Evolutionary conservation across 2,329 filamentous ascomycete genomes (phyloP), one percentile per base, ranked within the genome.

Genomic region (Talaromyces sp.): DNA sequence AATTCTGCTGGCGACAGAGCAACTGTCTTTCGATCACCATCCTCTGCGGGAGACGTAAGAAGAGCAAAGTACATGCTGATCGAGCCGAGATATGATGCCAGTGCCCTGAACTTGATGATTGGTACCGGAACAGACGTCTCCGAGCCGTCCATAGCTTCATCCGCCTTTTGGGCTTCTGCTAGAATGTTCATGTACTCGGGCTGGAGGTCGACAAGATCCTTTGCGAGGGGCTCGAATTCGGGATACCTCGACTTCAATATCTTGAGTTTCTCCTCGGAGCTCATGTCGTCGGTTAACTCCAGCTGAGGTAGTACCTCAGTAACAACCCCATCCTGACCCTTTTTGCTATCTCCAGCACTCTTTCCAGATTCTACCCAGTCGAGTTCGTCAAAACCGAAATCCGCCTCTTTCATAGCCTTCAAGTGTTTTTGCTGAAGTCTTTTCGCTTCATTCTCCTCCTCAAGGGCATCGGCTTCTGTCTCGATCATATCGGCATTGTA

Each of bases 21-120:
- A 65, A 87, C 84, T 13, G 79, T 77, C 0, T 81, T 77, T 8
- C 82, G 83, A 41, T 82, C 78, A 0, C 81, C 80, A 65, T 88
- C 87, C 59, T 88, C 83, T 2, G 88, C 85, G 0, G 92, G 89
- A 0, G 92, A 96, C 11, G 92, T 92, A n/a, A 99, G 81, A 41
- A 98, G 85, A 43, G 93, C 91, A 76, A 99, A 97, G 77, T 99
- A 99, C 87, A 97, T 93, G 58, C 91, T 89, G 70, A 99, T 83
- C 1, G 92, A 85, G 50, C 91, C 92, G 27, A 98, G 82, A 74
- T 99, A 98, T 66, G 93, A 91, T 5, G 91, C 89, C 45, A 96
- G 82, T 11, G 93, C 88, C 76, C 92, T 88, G 74, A 90, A 89
- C 75, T 94, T 95, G 65, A 92, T 83, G 9, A 88, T 82, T 24